Percentiles rank a stretch among this genome's conserved stretches.
Evolutionary conservation across 1,139 yeast genomes (phyloP).

Genomic region (Candida sp.): DNA sequence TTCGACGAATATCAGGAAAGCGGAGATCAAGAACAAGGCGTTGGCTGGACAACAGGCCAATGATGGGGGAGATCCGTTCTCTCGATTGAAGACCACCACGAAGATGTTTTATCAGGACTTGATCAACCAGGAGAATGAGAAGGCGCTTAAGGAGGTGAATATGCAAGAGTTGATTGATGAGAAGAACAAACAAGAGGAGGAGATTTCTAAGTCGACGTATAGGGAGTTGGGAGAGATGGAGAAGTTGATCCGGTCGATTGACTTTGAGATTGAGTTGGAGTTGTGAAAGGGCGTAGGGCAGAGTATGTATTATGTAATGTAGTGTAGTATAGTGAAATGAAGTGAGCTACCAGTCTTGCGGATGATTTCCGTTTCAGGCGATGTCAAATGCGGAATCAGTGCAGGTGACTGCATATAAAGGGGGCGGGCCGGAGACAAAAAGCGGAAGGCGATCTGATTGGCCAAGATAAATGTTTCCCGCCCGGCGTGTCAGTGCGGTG

Average conservation of each 20-base stretch:
- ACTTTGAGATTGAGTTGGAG: slow-evolving; percentile 31
- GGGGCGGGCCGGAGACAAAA: no score
- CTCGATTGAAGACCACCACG: slow-evolving; percentile 86
- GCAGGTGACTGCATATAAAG: no score
- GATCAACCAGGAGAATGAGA: slow-evolving; percentile 47
- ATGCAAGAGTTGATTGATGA: slow-evolving; percentile 39
- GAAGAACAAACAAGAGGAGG: slow-evolving; percentile 40
- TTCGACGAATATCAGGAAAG: slow-evolving; percentile 75
- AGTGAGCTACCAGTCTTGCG: not conserved
- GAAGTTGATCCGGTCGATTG: slow-evolving; percentile 38
- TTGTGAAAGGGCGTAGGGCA: no score
- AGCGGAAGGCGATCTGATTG: not conserved
- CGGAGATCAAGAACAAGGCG: slow-evolving; percentile 66
- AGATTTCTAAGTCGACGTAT: slow-evolving; percentile 46
- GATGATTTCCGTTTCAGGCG: not conserved
- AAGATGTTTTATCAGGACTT: slow-evolving; percentile 73
- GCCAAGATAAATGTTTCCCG: not conserved
- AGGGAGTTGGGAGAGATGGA: slow-evolving; percentile 51
- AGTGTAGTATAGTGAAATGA: no score
- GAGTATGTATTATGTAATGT: no score
- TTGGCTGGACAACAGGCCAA: slow-evolving; percentile 26
- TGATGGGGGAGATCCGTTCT: slow-evolving; percentile 82
- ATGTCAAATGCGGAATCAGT: no score
- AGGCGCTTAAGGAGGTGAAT: slow-evolving; percentile 47
- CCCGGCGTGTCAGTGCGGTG: no score